These are phyloP conservation scores for Trichoderma parareesei DNA, from an alignment of 495 filamentous ascomycete genomes.

Conservation along the genomic window DNA sequence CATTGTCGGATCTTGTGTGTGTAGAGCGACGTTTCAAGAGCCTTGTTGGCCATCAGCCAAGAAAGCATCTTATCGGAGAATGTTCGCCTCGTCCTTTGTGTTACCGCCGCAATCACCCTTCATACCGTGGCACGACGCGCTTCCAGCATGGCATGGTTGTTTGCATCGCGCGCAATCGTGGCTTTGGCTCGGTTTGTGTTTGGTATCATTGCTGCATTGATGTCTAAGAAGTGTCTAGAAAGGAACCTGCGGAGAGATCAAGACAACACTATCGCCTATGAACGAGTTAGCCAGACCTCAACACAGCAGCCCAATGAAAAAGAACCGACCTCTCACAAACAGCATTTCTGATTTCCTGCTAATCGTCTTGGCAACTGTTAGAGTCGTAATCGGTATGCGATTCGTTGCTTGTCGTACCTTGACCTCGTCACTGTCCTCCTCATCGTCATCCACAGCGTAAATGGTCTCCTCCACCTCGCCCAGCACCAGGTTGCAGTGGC, in stretches of 20 bases:
- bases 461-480: constrained; percentile 97
- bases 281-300: constrained; percentile 24
- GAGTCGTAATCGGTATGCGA: background rate
- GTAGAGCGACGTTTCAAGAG: no score
- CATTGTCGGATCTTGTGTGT: no score
- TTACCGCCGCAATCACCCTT: background rate
- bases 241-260: constrained; percentile 70
- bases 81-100: background rate
- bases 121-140: no score
- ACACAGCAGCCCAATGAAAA: background rate
- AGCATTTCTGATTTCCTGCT: constrained; percentile 98
- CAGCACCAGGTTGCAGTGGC: constrained; percentile 95
- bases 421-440: constrained; percentile 62
- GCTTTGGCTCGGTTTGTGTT: background rate
- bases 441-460: constrained; percentile 83
- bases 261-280: constrained; percentile 86
- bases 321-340: constrained; percentile 82
- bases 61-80: background rate
- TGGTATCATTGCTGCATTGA: constrained; percentile 5
- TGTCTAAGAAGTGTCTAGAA: constrained; percentile 19
- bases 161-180: background rate
- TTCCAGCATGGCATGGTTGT: background rate
- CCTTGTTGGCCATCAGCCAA: no score
- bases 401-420: constrained; percentile 20
- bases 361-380: constrained; percentile 53